Evolutionary conservation across 2,329 filamentous ascomycete species (phyloP).

Genomic region (Neonectria hederae): DNA sequence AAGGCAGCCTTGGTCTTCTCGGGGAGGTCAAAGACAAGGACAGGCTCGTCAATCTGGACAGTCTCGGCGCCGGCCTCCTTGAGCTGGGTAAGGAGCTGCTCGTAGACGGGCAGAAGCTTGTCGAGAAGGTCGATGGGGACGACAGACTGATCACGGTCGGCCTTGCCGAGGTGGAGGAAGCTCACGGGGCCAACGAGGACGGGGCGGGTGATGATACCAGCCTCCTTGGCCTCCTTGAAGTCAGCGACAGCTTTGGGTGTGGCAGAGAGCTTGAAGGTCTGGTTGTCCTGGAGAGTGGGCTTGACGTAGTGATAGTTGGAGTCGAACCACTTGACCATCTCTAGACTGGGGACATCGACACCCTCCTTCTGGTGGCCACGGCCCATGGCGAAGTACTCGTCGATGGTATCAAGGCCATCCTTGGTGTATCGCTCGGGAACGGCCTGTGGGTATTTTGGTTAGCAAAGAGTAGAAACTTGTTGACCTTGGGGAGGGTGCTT

Average conservation of each 20-base stretch:
- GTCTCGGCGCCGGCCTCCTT: constrained; percentile 96
- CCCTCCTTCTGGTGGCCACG: constrained; percentile 96
- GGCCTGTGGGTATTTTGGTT: constrained; percentile 62
- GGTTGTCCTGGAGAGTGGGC: constrained; percentile 96
- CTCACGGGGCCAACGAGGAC: constrained; percentile 96
- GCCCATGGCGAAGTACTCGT: constrained; percentile 99
- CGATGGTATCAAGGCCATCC: constrained; percentile 85
- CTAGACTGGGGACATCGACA: constrained; percentile 91
- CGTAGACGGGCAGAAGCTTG: constrained; percentile 94
- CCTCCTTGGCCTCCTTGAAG: constrained; percentile 98
- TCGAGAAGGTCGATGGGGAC: constrained; percentile 93
- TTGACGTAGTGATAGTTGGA: constrained; percentile 99
- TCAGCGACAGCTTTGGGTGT: constrained; percentile 94
- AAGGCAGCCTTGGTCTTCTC: constrained; percentile 94
- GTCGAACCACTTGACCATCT: constrained; percentile 99
- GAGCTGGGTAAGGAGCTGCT: constrained; percentile 89
- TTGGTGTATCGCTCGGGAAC: constrained; percentile 93
- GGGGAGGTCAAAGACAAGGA: constrained; percentile 93
- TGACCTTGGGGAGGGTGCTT: constrained; percentile 53
- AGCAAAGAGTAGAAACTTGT: constrained; percentile 16
- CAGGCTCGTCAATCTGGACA: constrained; percentile 98
- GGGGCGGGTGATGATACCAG: constrained; percentile 90
- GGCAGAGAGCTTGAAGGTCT: constrained; percentile 88
- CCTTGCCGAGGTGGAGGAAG: constrained; percentile 97
- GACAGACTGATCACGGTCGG: constrained; percentile 92